Conservation (phyloP, 1,284 basidiomycete species). For the Ustilago bromivora region DNA sequence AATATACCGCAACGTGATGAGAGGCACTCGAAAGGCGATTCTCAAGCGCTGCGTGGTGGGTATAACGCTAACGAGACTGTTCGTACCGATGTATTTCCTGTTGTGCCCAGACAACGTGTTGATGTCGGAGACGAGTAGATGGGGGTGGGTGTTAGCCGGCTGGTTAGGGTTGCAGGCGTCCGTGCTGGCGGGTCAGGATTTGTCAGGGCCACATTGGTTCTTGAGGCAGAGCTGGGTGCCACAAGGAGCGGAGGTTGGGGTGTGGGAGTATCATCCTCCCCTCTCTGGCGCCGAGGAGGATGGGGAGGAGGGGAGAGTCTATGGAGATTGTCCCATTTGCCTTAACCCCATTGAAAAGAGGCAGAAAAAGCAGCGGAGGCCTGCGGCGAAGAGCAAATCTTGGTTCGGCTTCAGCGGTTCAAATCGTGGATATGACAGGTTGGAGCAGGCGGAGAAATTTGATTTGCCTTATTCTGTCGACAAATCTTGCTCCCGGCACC, state of each 20-base stretch:
- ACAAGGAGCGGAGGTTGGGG: constrained; percentile 6
- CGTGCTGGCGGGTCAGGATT: constrained; percentile 80
- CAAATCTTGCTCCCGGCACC: background rate
- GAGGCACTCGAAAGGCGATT: constrained; percentile 79
- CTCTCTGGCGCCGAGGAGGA: constrained; percentile 5
- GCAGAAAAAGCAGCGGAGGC: background rate
- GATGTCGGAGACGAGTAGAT: constrained; percentile 79
- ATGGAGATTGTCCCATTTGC: constrained; percentile 45
- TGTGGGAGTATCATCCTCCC: constrained; percentile 46
- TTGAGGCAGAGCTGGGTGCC: constrained; percentile 71
- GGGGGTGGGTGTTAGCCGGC: constrained; percentile 77
- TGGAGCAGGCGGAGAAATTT: constrained; percentile 22
- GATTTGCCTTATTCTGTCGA: constrained; percentile 20
- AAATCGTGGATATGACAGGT: constrained; percentile 13
- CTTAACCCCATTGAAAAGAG: constrained; percentile 29
- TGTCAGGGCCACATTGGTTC: constrained; percentile 85
- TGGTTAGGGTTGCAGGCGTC: constrained; percentile 78
- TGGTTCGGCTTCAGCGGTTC: background rate
- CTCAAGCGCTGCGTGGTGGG: constrained; percentile 81
- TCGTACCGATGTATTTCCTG: constrained; percentile 81
- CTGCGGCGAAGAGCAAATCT: background rate
- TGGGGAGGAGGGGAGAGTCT: constrained; percentile 3
- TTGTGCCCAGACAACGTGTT: constrained; percentile 85
- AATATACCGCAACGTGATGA: constrained; percentile 80
- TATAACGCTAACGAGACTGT: constrained; percentile 79